Evolutionary conservation across 1,139 yeast genomes (phyloP).

Genomic region (Kodamaea sp.): DNA sequence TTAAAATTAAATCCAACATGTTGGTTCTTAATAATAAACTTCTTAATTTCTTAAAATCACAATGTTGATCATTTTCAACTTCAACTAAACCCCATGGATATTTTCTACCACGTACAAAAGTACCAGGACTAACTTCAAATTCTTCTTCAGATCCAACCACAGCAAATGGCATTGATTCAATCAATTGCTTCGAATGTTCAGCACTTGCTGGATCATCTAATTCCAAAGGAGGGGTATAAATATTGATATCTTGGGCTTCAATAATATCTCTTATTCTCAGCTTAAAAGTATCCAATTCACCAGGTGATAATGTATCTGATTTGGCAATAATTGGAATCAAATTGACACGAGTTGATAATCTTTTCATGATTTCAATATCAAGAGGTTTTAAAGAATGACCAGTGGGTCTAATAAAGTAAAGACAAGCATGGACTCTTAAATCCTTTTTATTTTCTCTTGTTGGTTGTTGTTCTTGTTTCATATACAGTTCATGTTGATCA

Average conservation of each 20-base stretch:
- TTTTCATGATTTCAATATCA: constrained; percentile 91
- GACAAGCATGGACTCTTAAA: constrained; percentile 90
- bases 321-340: constrained; percentile 94
- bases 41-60: constrained; percentile 92
- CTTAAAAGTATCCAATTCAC: constrained; percentile 79
- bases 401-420: constrained; percentile 93
- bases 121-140: constrained; percentile 72
- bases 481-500: constrained; percentile 91
- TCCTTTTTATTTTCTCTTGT: constrained; percentile 66
- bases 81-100: constrained; percentile 98
- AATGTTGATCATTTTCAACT: constrained; percentile 92
- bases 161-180: constrained; percentile 93
- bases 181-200: constrained; percentile 77
- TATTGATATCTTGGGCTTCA: constrained; percentile 86
- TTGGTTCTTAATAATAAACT: constrained; percentile 85
- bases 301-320: constrained; percentile 85
- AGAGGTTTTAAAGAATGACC: constrained; percentile 93
- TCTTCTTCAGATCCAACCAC: constrained; percentile 89
- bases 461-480: constrained; percentile 98
- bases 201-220: constrained; percentile 70
- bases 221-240: constrained; percentile 85
- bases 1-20: constrained; percentile 81
- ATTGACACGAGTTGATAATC: constrained; percentile 82
- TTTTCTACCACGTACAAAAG: constrained; percentile 81
- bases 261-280: constrained; percentile 84